These are phyloP conservation scores for Citrus sp. DNA, from an alignment of 345 rosid species.

Conservation along the genomic window DNA sequence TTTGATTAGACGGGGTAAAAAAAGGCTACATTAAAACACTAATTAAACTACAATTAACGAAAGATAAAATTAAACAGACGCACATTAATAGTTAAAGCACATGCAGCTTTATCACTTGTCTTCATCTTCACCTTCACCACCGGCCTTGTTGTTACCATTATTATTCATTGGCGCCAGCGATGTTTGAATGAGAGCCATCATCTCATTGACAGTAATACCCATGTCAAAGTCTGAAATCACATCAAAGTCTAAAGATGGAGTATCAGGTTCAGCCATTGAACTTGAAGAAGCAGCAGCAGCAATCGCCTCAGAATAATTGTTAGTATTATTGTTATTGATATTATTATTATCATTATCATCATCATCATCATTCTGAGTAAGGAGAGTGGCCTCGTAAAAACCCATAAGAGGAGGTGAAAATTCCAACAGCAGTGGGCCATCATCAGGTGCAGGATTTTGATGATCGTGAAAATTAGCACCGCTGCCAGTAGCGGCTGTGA, in stretches of 20 bases:
- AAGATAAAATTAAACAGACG: too few relatives aligned
- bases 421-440: neutral
- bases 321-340: too few relatives aligned
- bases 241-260: constrained; percentile 11
- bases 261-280: neutral
- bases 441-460: neutral
- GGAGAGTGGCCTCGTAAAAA: neutral
- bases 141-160: neutral
- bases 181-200: constrained; percentile 3
- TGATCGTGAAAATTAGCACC: neutral
- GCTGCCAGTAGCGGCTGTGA: constrained; percentile 14
- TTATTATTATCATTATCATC: neutral
- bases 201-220: constrained; percentile 16
- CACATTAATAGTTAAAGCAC: neutral
- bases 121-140: neutral
- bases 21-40: too few relatives aligned
- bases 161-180: neutral
- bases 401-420: neutral
- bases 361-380: neutral
- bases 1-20: too few relatives aligned
- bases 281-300: neutral
- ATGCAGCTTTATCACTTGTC: neutral
- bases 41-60: neutral
- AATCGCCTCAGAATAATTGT: neutral
- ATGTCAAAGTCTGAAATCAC: constrained; percentile 2